Conservation (phyloP, 1,139 yeast genomes). For the Scheffersomyces cryptocercus region DNA sequence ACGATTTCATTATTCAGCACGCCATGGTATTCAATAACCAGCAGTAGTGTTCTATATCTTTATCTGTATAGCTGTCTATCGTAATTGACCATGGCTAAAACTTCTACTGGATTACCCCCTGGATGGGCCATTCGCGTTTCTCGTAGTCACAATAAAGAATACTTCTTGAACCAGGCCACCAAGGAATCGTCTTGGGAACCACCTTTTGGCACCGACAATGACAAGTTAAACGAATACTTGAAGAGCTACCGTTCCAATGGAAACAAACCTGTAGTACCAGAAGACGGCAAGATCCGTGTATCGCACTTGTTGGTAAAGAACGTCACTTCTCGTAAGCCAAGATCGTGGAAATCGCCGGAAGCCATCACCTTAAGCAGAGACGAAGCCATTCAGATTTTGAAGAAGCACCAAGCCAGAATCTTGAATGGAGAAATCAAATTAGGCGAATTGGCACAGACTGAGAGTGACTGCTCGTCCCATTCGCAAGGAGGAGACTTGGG, state of each 20-base stretch:
- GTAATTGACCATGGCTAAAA: constrained; percentile 9
- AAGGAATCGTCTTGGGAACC: constrained; percentile 88
- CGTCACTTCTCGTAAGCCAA: constrained; percentile 80
- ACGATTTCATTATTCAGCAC: too few species aligned
- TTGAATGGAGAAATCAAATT: constrained; percentile 70
- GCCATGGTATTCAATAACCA: too few species aligned
- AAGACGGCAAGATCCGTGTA: constrained; percentile 45
- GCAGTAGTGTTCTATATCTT: too few species aligned
- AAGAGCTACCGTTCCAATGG: constrained; percentile 47
- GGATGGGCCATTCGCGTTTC: constrained; percentile 85
- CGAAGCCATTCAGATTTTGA: constrained; percentile 72
- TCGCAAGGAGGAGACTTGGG: constrained; percentile 92
- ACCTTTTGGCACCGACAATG: constrained; percentile 79
- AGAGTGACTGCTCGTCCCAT: constrained; percentile 88
- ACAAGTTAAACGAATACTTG: constrained; percentile 58
- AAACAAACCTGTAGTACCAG: constrained; percentile 61
- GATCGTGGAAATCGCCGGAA: constrained; percentile 82
- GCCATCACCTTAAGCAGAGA: constrained; percentile 76
- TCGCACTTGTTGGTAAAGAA: constrained; percentile 82
- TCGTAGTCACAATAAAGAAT: constrained; percentile 80
- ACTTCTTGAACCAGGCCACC: constrained; percentile 70
- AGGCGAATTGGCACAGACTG: constrained; percentile 73
- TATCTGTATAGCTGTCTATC: too few species aligned
- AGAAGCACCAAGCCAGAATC: constrained; percentile 60
- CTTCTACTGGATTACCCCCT: constrained; percentile 74